phyloP scores from a whole-genome alignment of 2,329 filamentous ascomycete genomes.

The Raffaelea albimanens region DNA sequence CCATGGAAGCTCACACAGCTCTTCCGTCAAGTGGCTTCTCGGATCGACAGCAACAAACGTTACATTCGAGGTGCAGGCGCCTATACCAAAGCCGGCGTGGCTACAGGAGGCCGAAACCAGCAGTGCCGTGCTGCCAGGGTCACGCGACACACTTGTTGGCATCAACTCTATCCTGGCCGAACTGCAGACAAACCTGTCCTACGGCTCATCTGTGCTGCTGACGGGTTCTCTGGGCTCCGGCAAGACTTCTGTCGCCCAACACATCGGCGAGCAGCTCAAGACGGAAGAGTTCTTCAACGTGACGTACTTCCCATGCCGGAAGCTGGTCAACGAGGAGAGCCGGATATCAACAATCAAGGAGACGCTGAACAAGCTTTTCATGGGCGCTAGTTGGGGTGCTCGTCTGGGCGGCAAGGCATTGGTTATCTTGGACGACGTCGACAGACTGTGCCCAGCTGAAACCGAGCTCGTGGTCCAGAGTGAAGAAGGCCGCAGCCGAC shows the following conservation, averaged over 20 bases:
- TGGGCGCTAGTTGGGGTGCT: conserved; percentile 84
- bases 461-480: conserved; percentile 90
- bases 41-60: conserved; percentile 63
- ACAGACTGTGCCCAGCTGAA: conserved; percentile 85
- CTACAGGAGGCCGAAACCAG: conserved; percentile 23
- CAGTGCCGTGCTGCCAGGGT: conserved; percentile 23
- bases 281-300: conserved; percentile 69
- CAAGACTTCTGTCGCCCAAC: conserved; percentile 72
- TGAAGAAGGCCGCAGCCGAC: conserved; percentile 84
- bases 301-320: conserved; percentile 78
- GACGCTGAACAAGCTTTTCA: conserved; percentile 73
- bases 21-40: conserved; percentile 58
- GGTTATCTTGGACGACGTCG: conserved; percentile 85
- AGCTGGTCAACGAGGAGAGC: conserved; percentile 83
- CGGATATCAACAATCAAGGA: conserved; percentile 87
- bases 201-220: conserved; percentile 80
- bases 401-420: conserved; percentile 73
- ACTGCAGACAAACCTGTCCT: conserved; percentile 65
- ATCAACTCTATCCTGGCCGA: conserved; percentile 70
- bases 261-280: conserved; percentile 65
- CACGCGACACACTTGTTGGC: conserved; percentile 57
- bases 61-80: conserved; percentile 64
- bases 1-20: background rate
- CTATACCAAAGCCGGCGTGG: conserved; percentile 57
- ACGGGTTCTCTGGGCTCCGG: conserved; percentile 85